Evolutionary conservation across 495 filamentous ascomycete species (phyloP).

Genomic region (Penicillium crystallinum): DNA sequence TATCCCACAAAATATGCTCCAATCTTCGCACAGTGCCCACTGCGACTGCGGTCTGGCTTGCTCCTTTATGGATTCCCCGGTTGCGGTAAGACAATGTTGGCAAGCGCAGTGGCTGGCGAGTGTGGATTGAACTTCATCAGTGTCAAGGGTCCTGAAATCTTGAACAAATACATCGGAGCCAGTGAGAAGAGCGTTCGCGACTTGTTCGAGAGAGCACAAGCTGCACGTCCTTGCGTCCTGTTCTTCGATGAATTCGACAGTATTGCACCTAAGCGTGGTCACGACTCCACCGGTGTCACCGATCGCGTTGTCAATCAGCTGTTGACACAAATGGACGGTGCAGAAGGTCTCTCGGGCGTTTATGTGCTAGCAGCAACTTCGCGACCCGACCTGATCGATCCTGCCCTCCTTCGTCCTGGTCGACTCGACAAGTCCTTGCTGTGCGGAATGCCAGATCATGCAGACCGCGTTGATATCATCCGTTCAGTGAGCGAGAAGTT

Average conservation of each 20-base stretch:
- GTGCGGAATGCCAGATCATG: conserved; percentile 74
- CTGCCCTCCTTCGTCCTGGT: conserved; percentile 82
- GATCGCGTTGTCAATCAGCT: conserved; percentile 98
- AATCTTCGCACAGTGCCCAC: conserved; percentile 91
- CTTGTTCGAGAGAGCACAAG: conserved; percentile 85
- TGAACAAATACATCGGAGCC: conserved; percentile 98
- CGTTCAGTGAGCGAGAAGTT: conserved; percentile 74
- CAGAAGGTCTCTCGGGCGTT: conserved; percentile 87
- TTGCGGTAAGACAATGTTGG: conserved; percentile 92
- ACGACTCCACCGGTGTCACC: conserved; percentile 93
- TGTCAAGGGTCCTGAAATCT: conserved; percentile 94
- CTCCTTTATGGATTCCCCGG: conserved; percentile 93
- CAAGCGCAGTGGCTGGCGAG: conserved; percentile 89
- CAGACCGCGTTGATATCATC: conserved; percentile 85
- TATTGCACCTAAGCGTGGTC: conserved; percentile 93
- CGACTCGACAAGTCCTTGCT: conserved; percentile 85
- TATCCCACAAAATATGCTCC: conserved; percentile 98
- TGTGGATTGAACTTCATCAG: conserved; percentile 97
- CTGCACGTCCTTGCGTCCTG: conserved; percentile 83
- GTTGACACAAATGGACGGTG: conserved; percentile 97
- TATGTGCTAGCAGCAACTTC: conserved; percentile 94
- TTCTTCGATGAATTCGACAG: conserved; percentile 99
- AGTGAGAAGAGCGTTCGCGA: conserved; percentile 93
- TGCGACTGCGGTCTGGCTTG: conserved; percentile 86
- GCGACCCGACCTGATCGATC: conserved; percentile 89